These are phyloP conservation scores for Phytophthora fragariae DNA, from an alignment of 352 stramenopile genomes.

Conservation along the genomic window DNA sequence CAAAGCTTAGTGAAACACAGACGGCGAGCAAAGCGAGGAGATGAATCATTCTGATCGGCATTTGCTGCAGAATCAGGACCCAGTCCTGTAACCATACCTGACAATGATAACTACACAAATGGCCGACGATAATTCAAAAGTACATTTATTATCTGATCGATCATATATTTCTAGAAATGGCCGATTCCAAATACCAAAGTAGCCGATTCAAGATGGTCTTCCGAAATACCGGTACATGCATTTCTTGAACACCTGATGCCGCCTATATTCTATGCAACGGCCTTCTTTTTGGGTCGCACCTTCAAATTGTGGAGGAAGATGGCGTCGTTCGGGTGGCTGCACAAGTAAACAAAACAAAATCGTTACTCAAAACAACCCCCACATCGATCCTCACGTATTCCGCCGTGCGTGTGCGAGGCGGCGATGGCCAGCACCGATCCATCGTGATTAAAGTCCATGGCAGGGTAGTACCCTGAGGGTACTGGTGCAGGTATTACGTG, in stretches of 20 bases:
- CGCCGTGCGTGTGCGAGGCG: slow-evolving; percentile 91
- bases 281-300: slow-evolving; percentile 80
- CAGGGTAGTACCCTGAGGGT: too few species aligned
- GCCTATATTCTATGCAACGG: slow-evolving; percentile 23
- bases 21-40: too few species aligned
- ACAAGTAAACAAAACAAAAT: slow-evolving; percentile 17
- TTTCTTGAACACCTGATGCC: not conserved
- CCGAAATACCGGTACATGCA: too few species aligned
- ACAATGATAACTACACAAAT: too few species aligned
- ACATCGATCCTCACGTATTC: slow-evolving; percentile 23
- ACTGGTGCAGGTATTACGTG: too few species aligned
- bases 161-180: slow-evolving; percentile 17
- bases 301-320: slow-evolving; percentile 96
- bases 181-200: slow-evolving; percentile 12
- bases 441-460: slow-evolving; percentile 95
- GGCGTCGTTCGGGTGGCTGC: slow-evolving; percentile 92
- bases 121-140: not conserved
- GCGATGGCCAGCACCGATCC: slow-evolving; percentile 95
- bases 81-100: too few species aligned
- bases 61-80: too few species aligned
- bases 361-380: not conserved
- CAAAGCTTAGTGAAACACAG: too few species aligned
- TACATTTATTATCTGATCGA: not conserved
- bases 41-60: too few species aligned
- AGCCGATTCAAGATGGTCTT: not conserved